phyloP scores from a whole-genome alignment of 2,329 filamentous ascomycete species.

The Colletotrichum sp. region DNA sequence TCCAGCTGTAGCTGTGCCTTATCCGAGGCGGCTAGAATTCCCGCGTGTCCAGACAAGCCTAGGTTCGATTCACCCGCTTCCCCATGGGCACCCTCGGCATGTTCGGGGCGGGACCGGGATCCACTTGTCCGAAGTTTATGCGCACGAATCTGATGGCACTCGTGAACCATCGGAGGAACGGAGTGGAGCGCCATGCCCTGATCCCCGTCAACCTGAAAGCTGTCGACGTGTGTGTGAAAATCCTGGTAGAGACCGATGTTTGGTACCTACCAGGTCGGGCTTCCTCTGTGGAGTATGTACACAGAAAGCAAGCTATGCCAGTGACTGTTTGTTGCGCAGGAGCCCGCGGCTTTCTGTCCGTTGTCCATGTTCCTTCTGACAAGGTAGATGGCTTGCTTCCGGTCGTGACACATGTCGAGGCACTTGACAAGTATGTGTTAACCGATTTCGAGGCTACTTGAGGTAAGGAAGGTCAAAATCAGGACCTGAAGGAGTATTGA shows the following conservation, averaged over 20 bases:
- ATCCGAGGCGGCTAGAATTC: neutral
- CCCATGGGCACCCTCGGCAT: neutral
- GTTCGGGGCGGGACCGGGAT: slow-evolving; percentile 11
- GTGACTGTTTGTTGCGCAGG: neutral
- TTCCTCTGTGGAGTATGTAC: neutral
- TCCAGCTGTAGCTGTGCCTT: neutral
- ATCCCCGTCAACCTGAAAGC: neutral
- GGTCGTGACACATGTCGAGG: neutral
- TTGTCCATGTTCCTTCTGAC: neutral
- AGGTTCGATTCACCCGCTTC: neutral
- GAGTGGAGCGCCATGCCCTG: neutral
- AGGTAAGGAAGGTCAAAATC: neutral
- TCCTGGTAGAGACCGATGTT: neutral
- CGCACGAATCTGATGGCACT: slow-evolving; percentile 7
- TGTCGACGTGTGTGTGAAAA: neutral
- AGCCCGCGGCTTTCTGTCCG: neutral
- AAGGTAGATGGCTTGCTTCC: neutral
- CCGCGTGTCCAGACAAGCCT: neutral
- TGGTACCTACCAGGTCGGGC: neutral
- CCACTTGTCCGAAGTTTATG: slow-evolving; percentile 18
- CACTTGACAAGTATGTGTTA: neutral
- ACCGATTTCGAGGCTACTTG: neutral
- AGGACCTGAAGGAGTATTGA: neutral
- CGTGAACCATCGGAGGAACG: neutral
- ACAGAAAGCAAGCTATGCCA: neutral